phyloP scores from a whole-genome alignment of 805 yeast genomes.

The Yarrowia yakushimensis region DNA sequence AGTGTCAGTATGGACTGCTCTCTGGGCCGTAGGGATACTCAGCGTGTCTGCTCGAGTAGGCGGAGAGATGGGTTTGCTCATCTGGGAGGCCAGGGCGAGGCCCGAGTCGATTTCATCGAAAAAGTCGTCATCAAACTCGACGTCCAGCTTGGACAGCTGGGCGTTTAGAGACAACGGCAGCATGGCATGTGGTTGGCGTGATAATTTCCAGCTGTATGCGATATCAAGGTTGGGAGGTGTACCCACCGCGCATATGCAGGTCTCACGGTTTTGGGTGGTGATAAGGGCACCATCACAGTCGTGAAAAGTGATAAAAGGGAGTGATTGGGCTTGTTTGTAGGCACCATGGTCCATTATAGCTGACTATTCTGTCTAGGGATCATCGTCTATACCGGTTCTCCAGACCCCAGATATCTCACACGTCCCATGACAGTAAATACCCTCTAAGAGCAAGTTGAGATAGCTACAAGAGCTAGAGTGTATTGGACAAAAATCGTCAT shows the following conservation, averaged over 20 bases:
- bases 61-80: not conserved
- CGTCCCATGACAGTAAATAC: not conserved
- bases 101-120: constrained; percentile 12
- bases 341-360: no score
- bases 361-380: no score
- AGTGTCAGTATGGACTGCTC: not conserved
- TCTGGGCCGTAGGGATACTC: not conserved
- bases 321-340: no score
- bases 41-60: not conserved
- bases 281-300: no score
- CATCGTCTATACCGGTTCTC: no score
- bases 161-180: constrained; percentile 12
- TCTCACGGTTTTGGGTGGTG: not conserved
- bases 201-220: not conserved
- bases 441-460: no score
- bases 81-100: not conserved
- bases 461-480: no score
- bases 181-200: constrained; percentile 1
- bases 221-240: not conserved
- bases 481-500: no score
- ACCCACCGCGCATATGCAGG: not conserved
- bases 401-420: not conserved
- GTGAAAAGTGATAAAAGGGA: no score
- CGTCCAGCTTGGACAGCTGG: constrained; percentile 21
- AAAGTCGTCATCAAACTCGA: constrained; percentile 12